Conservation (phyloP, 1,139 yeast genomes). For the Torulaspora globosa region DNA sequence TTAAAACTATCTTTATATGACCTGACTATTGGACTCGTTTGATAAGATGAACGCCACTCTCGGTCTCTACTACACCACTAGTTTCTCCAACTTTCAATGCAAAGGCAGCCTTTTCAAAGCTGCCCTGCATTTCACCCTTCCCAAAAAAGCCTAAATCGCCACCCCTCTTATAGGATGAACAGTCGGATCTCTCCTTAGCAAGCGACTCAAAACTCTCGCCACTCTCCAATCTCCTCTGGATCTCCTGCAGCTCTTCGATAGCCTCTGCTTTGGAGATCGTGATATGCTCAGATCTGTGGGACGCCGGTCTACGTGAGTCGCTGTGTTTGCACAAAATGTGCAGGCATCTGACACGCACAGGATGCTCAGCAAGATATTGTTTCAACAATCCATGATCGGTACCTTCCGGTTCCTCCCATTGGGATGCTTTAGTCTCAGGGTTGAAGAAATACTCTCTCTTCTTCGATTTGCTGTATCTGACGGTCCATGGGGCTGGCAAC, state of each 20-base stretch:
- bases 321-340: conserved; percentile 80
- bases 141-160: conserved; percentile 92
- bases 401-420: conserved; percentile 91
- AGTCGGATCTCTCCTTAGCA: conserved; percentile 83
- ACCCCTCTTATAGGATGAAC: conserved; percentile 78
- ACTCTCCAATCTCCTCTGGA: conserved; percentile 53
- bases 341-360: conserved; percentile 61
- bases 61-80: conserved; percentile 80
- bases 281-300: conserved; percentile 80
- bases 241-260: conserved; percentile 54
- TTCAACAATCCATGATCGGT: conserved; percentile 61
- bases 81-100: conserved; percentile 76
- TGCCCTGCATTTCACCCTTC: conserved; percentile 90
- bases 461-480: conserved; percentile 73
- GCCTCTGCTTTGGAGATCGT: conserved; percentile 84
- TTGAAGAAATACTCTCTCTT: conserved; percentile 80
- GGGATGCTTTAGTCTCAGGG: conserved; percentile 64
- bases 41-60: conserved; percentile 85
- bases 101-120: conserved; percentile 85
- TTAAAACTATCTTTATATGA: neutral
- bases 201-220: conserved; percentile 56
- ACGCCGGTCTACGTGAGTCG: conserved; percentile 82
- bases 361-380: conserved; percentile 50
- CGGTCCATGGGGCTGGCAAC: conserved; percentile 80
- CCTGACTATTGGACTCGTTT: conserved; percentile 54